Evolutionary conservation across 2,329 filamentous ascomycete species (phyloP).

Genomic region (Aureobasidium namibiae): DNA sequence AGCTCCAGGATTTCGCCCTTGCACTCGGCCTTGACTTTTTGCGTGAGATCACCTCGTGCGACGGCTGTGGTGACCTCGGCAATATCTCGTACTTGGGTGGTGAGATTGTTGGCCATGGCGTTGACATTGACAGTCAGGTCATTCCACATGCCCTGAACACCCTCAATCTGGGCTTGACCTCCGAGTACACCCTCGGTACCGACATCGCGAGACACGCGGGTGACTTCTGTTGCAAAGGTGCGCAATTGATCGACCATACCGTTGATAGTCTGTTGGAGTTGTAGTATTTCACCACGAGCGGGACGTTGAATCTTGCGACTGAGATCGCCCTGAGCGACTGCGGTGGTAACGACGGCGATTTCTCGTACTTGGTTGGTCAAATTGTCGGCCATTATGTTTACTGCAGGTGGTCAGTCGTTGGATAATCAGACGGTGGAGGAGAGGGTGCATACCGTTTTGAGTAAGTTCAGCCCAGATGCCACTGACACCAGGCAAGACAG

Average conservation of each 20-base stretch:
- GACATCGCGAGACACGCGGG: slow-evolving; percentile 56
- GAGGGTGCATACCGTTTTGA: slow-evolving; percentile 37
- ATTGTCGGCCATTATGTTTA: slow-evolving; percentile 99
- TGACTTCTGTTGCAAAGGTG: slow-evolving; percentile 57
- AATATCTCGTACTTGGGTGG: slow-evolving; percentile 46
- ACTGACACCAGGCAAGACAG: slow-evolving; percentile 85
- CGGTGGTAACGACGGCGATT: slow-evolving; percentile 93
- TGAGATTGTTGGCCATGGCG: slow-evolving; percentile 46
- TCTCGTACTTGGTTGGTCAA: slow-evolving; percentile 95
- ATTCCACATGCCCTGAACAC: slow-evolving; percentile 59
- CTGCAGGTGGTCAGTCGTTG: slow-evolving; percentile 33
- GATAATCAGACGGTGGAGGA: not conserved
- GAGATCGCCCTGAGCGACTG: slow-evolving; percentile 86
- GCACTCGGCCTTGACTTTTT: slow-evolving; percentile 44
- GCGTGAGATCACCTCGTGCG: slow-evolving; percentile 43
- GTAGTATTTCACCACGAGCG: slow-evolving; percentile 86
- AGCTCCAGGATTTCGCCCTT: slow-evolving; percentile 45
- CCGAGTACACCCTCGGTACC: slow-evolving; percentile 56
- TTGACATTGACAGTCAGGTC: slow-evolving; percentile 52
- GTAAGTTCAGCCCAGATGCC: slow-evolving; percentile 98
- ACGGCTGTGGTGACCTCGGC: slow-evolving; percentile 46
- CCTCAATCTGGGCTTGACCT: slow-evolving; percentile 56
- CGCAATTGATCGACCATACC: slow-evolving; percentile 60
- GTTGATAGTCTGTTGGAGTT: slow-evolving; percentile 82
- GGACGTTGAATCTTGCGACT: slow-evolving; percentile 95